Evolutionary conservation across 352 stramenopile species (phyloP), one percentile per base, ranked within the genome.

Genomic region (Pythium graminicola): DNA sequence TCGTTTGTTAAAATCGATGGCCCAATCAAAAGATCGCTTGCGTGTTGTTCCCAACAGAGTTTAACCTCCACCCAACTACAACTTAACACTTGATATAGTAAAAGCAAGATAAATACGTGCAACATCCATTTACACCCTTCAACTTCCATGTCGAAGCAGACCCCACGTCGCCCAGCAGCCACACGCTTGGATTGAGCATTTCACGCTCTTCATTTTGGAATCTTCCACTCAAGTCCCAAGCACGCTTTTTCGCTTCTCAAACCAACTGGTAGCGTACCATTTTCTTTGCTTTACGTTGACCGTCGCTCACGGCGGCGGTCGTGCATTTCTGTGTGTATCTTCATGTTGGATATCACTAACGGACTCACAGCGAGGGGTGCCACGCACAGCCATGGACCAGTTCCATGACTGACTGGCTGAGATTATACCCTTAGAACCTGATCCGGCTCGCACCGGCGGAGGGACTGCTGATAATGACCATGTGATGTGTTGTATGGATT

Each of bases 391-490:
- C 50, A 69, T 72, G 66, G 64, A 76, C 64, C 17, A 80, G 69
- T 70, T 73, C 64, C 60, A 73, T 73, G 53, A n/a, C 47, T 64
- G 53, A 67, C 64, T 67, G 66, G 71, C 71, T 81, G 71, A 81
- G 71, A 81, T 78, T 48, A 81, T 73, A 81, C 71, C 68, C 71
- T 81, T 73, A 60, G 63, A 76, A 81, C 71, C 71, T 81, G 71
- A 81, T 81, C 71, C 71, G 71, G 71, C 50, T 78, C 54, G 67
- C 65, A 81, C 71, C 71, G 71, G 71, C 71, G 71, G 62, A 81
- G 71, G 71, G 71, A 81, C 66, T 76, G 69, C 69, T 78, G 66
- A 64, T 69, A 57, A 71, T 76, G 66, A 73, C 62, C 35, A 51
- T 54, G 54, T 50, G 54, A 27, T 65, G 39, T 47, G 40, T 32